phyloP scores from a whole-genome alignment of 192 early-diverging fungal genomes.

The Coemansia sp. region DNA sequence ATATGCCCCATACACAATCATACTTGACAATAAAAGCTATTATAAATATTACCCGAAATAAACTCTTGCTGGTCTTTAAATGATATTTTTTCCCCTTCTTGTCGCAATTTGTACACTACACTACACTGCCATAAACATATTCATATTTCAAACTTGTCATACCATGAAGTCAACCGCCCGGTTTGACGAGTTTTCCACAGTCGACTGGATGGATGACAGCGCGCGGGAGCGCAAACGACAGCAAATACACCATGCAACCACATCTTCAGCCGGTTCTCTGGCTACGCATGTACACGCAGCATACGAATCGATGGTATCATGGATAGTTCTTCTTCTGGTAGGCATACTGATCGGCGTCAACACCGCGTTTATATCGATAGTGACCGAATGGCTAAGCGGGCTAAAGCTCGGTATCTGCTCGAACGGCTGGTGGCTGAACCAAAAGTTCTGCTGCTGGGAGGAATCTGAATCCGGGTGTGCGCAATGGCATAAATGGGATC shows the following conservation, averaged over 20 bases:
- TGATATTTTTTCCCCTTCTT: not conserved
- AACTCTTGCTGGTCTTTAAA: too few relatives aligned
- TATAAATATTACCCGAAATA: not conserved
- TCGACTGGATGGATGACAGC: constrained; percentile 65
- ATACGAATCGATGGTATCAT: constrained; percentile 76
- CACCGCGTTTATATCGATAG: constrained; percentile 86
- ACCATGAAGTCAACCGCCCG: constrained; percentile 31
- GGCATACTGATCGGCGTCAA: constrained; percentile 79
- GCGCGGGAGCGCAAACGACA: constrained; percentile 55
- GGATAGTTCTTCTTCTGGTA: constrained; percentile 82
- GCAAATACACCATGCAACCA: not conserved
- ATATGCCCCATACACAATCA: not conserved
- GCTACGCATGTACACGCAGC: constrained; percentile 10
- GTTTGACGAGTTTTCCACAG: constrained; percentile 63
- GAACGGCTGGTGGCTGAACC: constrained; percentile 84
- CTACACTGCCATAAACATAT: constrained; percentile 4
- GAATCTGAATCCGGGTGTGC: constrained; percentile 58
- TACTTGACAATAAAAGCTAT: not conserved
- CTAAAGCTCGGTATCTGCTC: constrained; percentile 82
- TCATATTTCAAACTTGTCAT: not conserved
- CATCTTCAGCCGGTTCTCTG: not conserved
- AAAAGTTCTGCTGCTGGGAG: constrained; percentile 92
- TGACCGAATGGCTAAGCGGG: constrained; percentile 89
- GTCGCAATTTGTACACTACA: not conserved
- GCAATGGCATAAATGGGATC: constrained; percentile 75